phyloP scores from a whole-genome alignment of 257 asterid genomes.

The Dorcoceras hygrometricum region DNA sequence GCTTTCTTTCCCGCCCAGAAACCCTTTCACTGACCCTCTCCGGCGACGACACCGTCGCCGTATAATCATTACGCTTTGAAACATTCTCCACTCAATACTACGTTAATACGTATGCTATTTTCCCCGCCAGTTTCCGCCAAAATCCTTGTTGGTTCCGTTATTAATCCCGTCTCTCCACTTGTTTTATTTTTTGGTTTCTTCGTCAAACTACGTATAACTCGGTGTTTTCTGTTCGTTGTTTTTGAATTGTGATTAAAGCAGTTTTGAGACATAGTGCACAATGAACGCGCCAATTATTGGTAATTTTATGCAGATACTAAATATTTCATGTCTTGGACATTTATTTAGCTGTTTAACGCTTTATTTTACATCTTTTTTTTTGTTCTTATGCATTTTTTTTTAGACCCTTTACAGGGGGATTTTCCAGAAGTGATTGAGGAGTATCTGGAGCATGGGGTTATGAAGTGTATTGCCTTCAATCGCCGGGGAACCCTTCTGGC shows the following conservation, averaged over 20 bases:
- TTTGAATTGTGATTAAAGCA: conserved; percentile 1
- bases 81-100: neutral
- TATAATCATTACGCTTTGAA: neutral
- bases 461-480: conserved; percentile 82
- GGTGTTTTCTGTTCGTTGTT: neutral
- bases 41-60: neutral
- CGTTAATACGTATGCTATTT: neutral
- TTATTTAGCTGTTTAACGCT: neutral
- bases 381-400: conserved; percentile 5
- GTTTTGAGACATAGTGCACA: neutral
- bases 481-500: conserved; percentile 97
- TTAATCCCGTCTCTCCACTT: neutral
- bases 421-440: conserved; percentile 92
- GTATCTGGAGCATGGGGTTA: conserved; percentile 76
- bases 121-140: neutral
- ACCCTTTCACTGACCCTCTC: neutral
- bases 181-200: neutral
- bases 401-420: conserved; percentile 93
- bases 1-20: conserved; percentile 16
- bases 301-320: conserved; percentile 17
- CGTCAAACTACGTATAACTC: neutral
- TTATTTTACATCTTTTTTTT: neutral
- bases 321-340: neutral
- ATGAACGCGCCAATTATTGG: conserved; percentile 75
- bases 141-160: neutral